Percentiles rank a stretch among this genome's conserved stretches.
phyloP scores from a whole-genome alignment of 305 asterid genomes.

The Fraxinus angustifolia region DNA sequence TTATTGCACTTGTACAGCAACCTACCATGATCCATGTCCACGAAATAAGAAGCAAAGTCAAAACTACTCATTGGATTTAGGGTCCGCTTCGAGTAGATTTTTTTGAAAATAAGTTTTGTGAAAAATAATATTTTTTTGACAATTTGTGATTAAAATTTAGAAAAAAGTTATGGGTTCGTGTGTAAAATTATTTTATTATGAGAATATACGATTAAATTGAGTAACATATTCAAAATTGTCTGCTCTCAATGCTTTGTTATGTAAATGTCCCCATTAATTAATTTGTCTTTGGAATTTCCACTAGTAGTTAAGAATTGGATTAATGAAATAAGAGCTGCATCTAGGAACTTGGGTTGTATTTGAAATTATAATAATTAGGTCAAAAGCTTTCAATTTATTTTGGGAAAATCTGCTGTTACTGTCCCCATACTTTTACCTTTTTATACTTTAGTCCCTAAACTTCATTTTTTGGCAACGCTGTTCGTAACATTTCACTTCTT shows the following conservation, averaged over 20 bases:
- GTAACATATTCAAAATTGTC: neutral
- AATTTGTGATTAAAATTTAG: too few species aligned
- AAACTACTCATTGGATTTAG: neutral
- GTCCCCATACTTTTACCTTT: neutral
- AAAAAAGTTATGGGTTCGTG: neutral
- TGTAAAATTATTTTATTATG: too few species aligned
- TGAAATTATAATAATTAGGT: neutral
- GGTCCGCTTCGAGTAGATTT: neutral
- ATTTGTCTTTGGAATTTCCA: neutral
- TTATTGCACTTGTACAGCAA: conserved; percentile 21
- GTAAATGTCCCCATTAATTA: neutral
- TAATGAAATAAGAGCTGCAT: neutral
- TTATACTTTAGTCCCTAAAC: neutral
- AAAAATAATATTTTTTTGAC: too few species aligned
- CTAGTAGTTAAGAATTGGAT: neutral
- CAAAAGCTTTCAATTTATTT: neutral
- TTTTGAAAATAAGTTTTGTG: too few species aligned
- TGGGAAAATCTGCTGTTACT: neutral
- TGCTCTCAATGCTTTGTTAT: neutral
- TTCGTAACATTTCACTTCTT: neutral
- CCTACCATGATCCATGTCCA: conserved; percentile 16
- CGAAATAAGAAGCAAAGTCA: conserved; percentile 16
- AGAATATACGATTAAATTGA: too few species aligned
- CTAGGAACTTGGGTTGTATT: neutral
- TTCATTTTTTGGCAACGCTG: neutral